Conservation (phyloP, 257 asterid genomes). For the Jacaranda mimosifolia region DNA sequence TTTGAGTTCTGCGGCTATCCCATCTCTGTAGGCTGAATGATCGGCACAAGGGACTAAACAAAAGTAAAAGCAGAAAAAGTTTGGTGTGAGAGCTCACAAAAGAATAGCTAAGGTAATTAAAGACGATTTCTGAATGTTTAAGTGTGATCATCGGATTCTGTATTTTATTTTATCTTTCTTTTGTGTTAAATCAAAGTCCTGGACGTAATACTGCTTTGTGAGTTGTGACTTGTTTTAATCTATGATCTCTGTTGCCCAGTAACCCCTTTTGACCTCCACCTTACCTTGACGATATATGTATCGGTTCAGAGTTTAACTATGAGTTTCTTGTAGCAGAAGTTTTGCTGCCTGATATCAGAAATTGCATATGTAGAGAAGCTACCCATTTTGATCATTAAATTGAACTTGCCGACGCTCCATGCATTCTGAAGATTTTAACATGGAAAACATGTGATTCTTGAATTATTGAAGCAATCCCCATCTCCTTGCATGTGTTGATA, state of each 20-base stretch:
- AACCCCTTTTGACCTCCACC: neutral
- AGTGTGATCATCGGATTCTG: constrained; percentile 18
- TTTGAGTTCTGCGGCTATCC: constrained; percentile 53
- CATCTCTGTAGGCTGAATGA: constrained; percentile 41
- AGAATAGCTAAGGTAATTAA: neutral
- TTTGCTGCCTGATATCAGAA: neutral
- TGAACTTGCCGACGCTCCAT: neutral
- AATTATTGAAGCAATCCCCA: too few species aligned
- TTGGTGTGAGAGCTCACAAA: too few species aligned
- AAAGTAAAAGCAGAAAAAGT: too few species aligned
- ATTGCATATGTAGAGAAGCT: neutral
- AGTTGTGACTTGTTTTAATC: constrained; percentile 33
- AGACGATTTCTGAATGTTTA: neutral
- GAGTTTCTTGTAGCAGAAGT: neutral
- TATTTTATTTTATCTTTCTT: constrained; percentile 9
- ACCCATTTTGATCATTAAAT: neutral
- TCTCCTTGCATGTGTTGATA: too few species aligned
- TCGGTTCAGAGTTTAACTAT: neutral
- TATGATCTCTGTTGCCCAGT: constrained; percentile 24
- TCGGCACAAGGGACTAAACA: neutral
- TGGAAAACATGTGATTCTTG: neutral
- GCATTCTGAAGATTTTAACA: neutral
- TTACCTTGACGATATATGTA: neutral
- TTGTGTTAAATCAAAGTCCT: constrained; percentile 18
- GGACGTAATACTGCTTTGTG: constrained; percentile 32